Base-by-base conservation (phyloP, 2,329 filamentous ascomycete genomes). In the Ceratocystis variospora region DNA sequence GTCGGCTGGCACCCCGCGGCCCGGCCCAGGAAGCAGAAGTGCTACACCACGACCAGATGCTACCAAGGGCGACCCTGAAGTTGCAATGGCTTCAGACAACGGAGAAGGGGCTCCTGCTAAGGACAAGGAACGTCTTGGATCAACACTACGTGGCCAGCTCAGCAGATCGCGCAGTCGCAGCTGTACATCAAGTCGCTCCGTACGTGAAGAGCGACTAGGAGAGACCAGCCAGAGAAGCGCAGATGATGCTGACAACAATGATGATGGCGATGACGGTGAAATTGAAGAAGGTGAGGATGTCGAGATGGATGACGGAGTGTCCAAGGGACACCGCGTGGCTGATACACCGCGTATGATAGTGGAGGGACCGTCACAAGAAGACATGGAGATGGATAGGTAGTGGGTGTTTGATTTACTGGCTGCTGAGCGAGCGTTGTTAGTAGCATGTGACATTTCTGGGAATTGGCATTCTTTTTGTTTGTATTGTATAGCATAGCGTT, bases 201-300 rank as follows among this genome's bases (percentile, higher is more conserved):
- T 33, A 17, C 53, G 66, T 8, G 50, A 63, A n/a, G 62, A 61
- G 37, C 61, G 45, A 31, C 31, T 50, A 8, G 91, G 96, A 76
- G 89, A 94, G 0, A 91, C 96, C 76, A 80, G 89, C 50, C 83
- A 90, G 65, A 90, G 94, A 74, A 90, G 89, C 41, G 90, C 90
- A 84, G 82, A 84, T 66, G 85, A 85, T 70, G 86, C 84, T 59
- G 83, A 79, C 15, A 86, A 87, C 71, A 84, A 85, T 33, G 79
- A 81, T 17, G 81, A 75, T 7, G 81, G 81, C 44, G 66, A 64
- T 37, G 66, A 65, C 28, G 67, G 75, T 75, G 77, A 77, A 61
- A 74, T 74, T 66, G 75, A 73, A 12, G 76, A 80, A 50, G 76
- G 75, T 1, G 83, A 84, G 67, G 85, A 87, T 71, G 77, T 81